Base-by-base conservation (phyloP, 352 stramenopile species). In the Phytopythium aichiense region DNA sequence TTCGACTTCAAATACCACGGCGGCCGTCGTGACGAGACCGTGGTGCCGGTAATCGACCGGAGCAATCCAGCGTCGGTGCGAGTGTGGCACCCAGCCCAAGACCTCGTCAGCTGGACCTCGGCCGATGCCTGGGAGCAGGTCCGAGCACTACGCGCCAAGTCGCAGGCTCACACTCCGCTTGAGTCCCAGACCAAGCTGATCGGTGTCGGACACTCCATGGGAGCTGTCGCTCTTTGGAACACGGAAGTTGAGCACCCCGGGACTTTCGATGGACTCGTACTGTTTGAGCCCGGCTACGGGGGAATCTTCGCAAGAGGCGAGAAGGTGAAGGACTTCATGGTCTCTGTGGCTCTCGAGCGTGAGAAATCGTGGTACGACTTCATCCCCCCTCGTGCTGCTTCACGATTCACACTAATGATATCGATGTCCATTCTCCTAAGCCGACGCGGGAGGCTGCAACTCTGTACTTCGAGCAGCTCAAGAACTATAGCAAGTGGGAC, bases 1-100 rank as follows among this genome's bases (percentile, higher is more conserved):
- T 72, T 84, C 42, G 67, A 80, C 65, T 81, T 75, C 58, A 63
- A 63, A 1, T 79, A 71, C 54, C 74, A 80, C 46, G 72, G 74
- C 37, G 57, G 59, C 33, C 71, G 69, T 12, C 64, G 69, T 18
- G 72, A 80, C 49, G 58, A 74, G 45, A 71, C 69, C 13, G 69
- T 68, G 33, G 25, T 51, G 9, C 51, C 66, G 6, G 50, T 61
- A n/a, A 35, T 76, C 22, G 56, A 67, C 9, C 23, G 65, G 3
- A 56, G 57, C 46, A 42, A 42, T 40, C 56, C 59, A 48, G 7
- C 7, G 18, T 66, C 55, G 15, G 60, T 63, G 31, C 64, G 67
- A 7, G 72, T 78, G 13, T 49, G 65, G 2, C 74, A 84, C 33
- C 66, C 69, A 8, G 59, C 57, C 6, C 53, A 65, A 37, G 53